Conservation (phyloP, 768 basidiomycete genomes). For the Rhizopogon rudus region DNA sequence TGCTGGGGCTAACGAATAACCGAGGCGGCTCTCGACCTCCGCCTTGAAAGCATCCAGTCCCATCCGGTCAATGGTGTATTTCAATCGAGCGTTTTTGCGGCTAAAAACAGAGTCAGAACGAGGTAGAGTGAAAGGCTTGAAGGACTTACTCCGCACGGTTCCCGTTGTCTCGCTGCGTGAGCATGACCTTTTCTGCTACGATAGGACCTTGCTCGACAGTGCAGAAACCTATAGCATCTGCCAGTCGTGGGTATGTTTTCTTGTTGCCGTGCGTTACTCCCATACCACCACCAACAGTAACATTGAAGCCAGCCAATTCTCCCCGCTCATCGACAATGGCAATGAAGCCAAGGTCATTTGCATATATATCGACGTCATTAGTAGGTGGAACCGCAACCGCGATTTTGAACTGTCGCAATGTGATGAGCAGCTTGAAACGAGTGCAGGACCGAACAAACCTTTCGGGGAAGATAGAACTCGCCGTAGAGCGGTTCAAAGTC, state of each 20-base stretch:
- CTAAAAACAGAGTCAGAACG: conserved; percentile 25
- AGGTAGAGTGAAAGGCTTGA: background rate
- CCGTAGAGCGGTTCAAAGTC: conserved; percentile 98
- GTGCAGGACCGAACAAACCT: conserved; percentile 42
- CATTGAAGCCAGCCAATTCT: conserved; percentile 88
- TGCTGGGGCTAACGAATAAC: conserved; percentile 68
- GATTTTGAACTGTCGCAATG: conserved; percentile 77
- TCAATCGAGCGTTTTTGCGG: conserved; percentile 84
- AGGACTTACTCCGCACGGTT: conserved; percentile 83
- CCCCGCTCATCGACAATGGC: conserved; percentile 79
- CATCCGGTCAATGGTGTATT: conserved; percentile 97
- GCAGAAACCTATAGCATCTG: conserved; percentile 89
- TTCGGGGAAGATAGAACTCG: conserved; percentile 93
- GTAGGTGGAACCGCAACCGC: conserved; percentile 94
- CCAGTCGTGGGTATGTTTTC: conserved; percentile 94
- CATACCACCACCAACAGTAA: conserved; percentile 94
- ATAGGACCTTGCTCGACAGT: conserved; percentile 78
- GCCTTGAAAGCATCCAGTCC: conserved; percentile 82
- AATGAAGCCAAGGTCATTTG: conserved; percentile 96
- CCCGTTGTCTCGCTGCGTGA: conserved; percentile 92
- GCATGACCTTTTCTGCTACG: conserved; percentile 90
- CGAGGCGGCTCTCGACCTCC: conserved; percentile 87
- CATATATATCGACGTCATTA: conserved; percentile 94
- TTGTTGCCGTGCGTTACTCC: conserved; percentile 99
- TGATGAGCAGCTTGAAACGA: background rate